Evolutionary conservation across 2,329 filamentous ascomycete species (phyloP).

Genomic region (Penicillium sp.): DNA sequence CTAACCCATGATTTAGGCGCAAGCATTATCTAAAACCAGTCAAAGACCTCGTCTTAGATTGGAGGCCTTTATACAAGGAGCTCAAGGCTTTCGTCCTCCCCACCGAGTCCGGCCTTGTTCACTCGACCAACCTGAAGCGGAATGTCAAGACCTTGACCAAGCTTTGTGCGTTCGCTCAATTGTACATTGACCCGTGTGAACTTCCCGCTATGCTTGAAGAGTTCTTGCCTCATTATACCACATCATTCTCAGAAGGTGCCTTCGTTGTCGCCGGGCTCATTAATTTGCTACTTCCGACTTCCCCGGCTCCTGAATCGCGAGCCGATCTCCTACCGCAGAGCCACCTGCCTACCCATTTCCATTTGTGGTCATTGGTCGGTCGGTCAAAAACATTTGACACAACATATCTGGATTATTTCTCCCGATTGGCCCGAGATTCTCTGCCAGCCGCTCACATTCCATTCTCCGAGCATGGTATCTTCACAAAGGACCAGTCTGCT

Average conservation of each 20-base stretch:
- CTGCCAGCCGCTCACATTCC: conserved; percentile 70
- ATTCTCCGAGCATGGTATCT: conserved; percentile 85
- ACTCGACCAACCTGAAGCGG: conserved; percentile 61
- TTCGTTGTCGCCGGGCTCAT: conserved; percentile 89
- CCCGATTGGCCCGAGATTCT: conserved; percentile 80
- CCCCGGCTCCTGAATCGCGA: conserved; percentile 65
- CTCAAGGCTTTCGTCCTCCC: conserved; percentile 87
- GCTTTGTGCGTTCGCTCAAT: conserved; percentile 82
- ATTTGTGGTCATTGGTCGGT: conserved; percentile 91
- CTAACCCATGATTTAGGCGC: conserved; percentile 56
- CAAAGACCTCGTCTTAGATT: conserved; percentile 87
- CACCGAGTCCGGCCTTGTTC: conserved; percentile 67
- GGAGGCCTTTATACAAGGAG: conserved; percentile 89
- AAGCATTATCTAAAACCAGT: conserved; percentile 92
- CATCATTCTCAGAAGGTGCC: conserved; percentile 85
- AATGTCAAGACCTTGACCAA: conserved; percentile 76
- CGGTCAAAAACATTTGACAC: conserved; percentile 84
- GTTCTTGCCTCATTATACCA: conserved; percentile 83
- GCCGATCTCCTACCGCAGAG: conserved; percentile 79
- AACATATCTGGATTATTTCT: conserved; percentile 85
- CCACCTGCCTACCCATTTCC: conserved; percentile 91
- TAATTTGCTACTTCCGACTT: conserved; percentile 83
- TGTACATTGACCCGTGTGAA: conserved; percentile 88
- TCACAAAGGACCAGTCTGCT: conserved; percentile 86
- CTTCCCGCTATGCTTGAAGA: conserved; percentile 78